These are phyloP conservation scores for Chlamydomonas applanata DNA, from an alignment of 139 green algal genomes.

Conservation along the genomic window DNA sequence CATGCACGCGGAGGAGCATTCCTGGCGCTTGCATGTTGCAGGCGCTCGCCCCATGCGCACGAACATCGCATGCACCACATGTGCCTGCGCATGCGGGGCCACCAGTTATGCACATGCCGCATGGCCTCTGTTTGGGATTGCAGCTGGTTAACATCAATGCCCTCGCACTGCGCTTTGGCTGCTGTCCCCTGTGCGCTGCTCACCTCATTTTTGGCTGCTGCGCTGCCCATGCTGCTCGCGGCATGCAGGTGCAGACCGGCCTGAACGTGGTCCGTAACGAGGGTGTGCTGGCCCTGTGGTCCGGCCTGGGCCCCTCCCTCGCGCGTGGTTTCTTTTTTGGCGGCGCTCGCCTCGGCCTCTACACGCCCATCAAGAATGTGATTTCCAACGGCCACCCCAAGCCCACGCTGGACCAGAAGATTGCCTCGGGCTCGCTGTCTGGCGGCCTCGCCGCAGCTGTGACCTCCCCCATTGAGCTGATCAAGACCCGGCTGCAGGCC, in stretches of 20 bases:
- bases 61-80: too few relatives aligned
- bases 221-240: neutral
- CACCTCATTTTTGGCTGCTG: neutral
- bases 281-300: slow-evolving; percentile 58
- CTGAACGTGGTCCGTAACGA: slow-evolving; percentile 50
- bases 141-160: too few relatives aligned
- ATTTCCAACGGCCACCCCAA: slow-evolving; percentile 8
- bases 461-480: slow-evolving; percentile 81
- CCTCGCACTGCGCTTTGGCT: too few relatives aligned
- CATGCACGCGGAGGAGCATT: too few relatives aligned
- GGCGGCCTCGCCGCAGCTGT: slow-evolving; percentile 71
- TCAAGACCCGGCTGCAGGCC: slow-evolving; percentile 53
- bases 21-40: too few relatives aligned
- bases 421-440: slow-evolving; percentile 47
- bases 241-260: slow-evolving; percentile 45
- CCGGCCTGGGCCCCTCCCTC: slow-evolving; percentile 54
- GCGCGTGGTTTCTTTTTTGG: slow-evolving; percentile 65
- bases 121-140: too few relatives aligned
- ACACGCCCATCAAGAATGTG: slow-evolving; percentile 67
- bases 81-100: too few relatives aligned
- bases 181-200: too few relatives aligned
- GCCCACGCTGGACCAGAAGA: too few relatives aligned
- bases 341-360: slow-evolving; percentile 74
- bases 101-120: too few relatives aligned
- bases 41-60: too few relatives aligned